A percentile compares a stretch with the other conserved stretches of the same genome.
phyloP scores from a whole-genome alignment of 768 basidiomycete genomes.

The Hericium erinaceus region DNA sequence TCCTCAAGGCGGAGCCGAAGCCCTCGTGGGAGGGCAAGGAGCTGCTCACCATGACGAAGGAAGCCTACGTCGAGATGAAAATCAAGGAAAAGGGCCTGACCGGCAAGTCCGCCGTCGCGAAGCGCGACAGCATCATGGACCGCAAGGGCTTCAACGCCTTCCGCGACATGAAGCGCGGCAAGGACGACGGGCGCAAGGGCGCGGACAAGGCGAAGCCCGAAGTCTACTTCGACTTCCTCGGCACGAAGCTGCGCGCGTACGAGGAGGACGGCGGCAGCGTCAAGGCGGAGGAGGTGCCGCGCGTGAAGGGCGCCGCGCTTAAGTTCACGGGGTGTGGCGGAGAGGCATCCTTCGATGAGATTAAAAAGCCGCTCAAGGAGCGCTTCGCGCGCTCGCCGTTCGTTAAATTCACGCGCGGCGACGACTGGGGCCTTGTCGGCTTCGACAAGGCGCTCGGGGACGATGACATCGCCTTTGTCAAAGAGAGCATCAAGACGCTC shows the following conservation, averaged over 20 bases:
- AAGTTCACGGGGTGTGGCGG: slow-evolving; percentile 43
- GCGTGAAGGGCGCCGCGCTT: slow-evolving; percentile 35
- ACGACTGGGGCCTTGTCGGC: slow-evolving; percentile 37
- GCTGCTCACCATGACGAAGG: slow-evolving; percentile 84
- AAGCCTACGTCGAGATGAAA: slow-evolving; percentile 91
- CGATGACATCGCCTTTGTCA: slow-evolving; percentile 63
- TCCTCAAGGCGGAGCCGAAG: slow-evolving; percentile 75
- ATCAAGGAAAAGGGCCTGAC: slow-evolving; percentile 88
- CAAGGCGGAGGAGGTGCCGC: slow-evolving; percentile 33
- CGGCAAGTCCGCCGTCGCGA: slow-evolving; percentile 56
- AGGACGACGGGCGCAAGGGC: slow-evolving; percentile 23
- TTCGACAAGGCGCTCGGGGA: slow-evolving; percentile 61
- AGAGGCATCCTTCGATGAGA: slow-evolving; percentile 54
- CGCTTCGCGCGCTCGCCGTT: slow-evolving; percentile 39
- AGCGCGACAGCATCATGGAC: slow-evolving; percentile 46
- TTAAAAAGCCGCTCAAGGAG: slow-evolving; percentile 43
- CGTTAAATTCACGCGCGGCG: slow-evolving; percentile 38
- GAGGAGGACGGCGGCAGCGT: slow-evolving; percentile 44
- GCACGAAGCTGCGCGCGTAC: slow-evolving; percentile 54
- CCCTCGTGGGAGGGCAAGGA: slow-evolving; percentile 72
- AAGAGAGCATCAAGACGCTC: slow-evolving; percentile 54
- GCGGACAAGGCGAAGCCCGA: slow-evolving; percentile 34
- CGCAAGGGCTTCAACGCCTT: slow-evolving; percentile 72
- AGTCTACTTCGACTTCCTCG: slow-evolving; percentile 68
- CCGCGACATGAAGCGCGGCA: slow-evolving; percentile 42